phyloP scores from a whole-genome alignment of 2,329 filamentous ascomycete genomes.

The Pyrenophora teres region DNA sequence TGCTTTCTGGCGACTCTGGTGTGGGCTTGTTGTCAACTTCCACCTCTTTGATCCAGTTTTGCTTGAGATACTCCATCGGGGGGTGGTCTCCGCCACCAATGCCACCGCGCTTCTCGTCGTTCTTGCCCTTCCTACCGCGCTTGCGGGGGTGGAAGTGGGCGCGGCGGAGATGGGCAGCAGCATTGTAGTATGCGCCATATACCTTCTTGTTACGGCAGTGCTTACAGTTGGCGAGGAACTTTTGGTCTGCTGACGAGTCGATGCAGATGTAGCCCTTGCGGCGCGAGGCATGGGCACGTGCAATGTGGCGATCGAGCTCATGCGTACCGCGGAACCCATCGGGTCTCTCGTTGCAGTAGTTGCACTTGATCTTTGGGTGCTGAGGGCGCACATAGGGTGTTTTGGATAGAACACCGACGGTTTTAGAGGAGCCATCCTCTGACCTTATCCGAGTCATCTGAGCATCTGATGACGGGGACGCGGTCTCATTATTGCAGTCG shows the following conservation, averaged over 20 bases:
- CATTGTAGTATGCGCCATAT: slow-evolving; percentile 94
- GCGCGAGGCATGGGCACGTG: slow-evolving; percentile 67
- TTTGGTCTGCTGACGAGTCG: slow-evolving; percentile 62
- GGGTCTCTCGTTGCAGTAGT: slow-evolving; percentile 70
- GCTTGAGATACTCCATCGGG: slow-evolving; percentile 63
- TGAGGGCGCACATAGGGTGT: slow-evolving; percentile 66
- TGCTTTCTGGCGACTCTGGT: slow-evolving; percentile 27
- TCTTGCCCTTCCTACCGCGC: slow-evolving; percentile 61
- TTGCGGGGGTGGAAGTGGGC: slow-evolving; percentile 81
- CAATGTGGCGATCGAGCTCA: slow-evolving; percentile 62
- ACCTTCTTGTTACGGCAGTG: slow-evolving; percentile 75
- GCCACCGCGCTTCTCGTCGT: slow-evolving; percentile 63
- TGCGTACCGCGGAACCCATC: slow-evolving; percentile 86
- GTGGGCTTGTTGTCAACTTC: slow-evolving; percentile 49
- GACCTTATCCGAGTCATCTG: slow-evolving; percentile 59
- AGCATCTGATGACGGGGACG: slow-evolving; percentile 45
- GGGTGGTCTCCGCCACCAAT: slow-evolving; percentile 67
- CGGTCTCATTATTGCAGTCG: slow-evolving; percentile 34
- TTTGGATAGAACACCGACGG: slow-evolving; percentile 57
- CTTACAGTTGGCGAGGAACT: slow-evolving; percentile 80
- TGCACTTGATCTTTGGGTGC: slow-evolving; percentile 73
- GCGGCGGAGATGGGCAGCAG: slow-evolving; percentile 84
- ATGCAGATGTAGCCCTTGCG: slow-evolving; percentile 68
- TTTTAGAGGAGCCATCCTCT: slow-evolving; percentile 59
- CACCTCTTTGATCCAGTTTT: slow-evolving; percentile 63